Base-by-base conservation (phyloP, 2,329 filamentous ascomycete species). In the Cryoendolithus antarcticus region DNA sequence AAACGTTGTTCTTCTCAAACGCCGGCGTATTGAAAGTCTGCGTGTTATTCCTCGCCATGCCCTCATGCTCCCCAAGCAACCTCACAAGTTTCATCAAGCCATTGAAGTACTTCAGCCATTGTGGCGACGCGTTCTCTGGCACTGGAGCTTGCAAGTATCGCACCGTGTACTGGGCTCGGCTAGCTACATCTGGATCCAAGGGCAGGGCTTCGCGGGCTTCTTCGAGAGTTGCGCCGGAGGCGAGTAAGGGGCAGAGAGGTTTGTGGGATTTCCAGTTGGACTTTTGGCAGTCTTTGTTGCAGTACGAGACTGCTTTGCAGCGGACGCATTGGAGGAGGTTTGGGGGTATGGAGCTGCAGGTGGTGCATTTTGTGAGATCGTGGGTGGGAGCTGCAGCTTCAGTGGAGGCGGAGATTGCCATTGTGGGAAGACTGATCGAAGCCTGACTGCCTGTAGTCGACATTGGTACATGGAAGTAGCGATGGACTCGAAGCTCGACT, bases 141-240 rank as follows among this genome's bases (percentile, higher is more conserved):
- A 12, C 15, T 13, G 32, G 11, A 9, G 27, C 8, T 8, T 2
- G 13, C 13, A 15, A 19, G 4, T 28, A 35, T 27, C 36, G 30
- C 13, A 40, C 36, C 7, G 56, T 58, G 41, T 49, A 59, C 1
- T 48, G 28, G 32, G 52, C 47, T n/a, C 57, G 50, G 10, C 54
- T 58, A 13, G 44, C 35, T 4, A 39, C 51, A 34, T 53, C 36
- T 5, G 54, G 54, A 32, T 57, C 43, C 41, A 50, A 19, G 12
- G 30, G 12, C 19, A 36, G 19, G 19, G 19, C 19, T 21, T 21
- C 19, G 3, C 19, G 19, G 6, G 19, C 19, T 6, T 21, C 19
- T 21, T 21, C 19, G 19, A 21, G 19, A 4, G 19, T 21, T 6
- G 6, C 6, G 3, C 19, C 19, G 19, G 19, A 21, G 19, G 19